phyloP scores from a whole-genome alignment of 2,329 filamentous ascomycete species.

The Alternaria tenuissima region DNA sequence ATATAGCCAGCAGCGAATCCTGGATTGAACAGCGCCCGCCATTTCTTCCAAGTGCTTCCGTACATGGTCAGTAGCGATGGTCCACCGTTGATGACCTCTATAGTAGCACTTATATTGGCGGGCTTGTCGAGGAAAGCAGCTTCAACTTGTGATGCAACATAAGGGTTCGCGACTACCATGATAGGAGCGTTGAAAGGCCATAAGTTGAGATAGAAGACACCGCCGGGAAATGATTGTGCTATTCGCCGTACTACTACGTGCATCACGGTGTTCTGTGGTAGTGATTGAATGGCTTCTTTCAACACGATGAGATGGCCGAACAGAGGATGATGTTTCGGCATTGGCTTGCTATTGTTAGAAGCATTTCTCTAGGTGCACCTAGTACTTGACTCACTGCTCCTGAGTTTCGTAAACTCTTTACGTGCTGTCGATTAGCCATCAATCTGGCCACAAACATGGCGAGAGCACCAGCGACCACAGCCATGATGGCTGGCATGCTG shows the following conservation, averaged over 20 bases:
- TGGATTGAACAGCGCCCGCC: constrained; percentile 29
- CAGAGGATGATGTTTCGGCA: constrained; percentile 21
- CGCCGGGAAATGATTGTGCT: constrained; percentile 35
- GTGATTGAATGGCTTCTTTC: constrained; percentile 11
- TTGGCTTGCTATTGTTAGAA: constrained; percentile 18
- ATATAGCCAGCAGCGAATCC: constrained; percentile 54
- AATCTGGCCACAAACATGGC: constrained; percentile 7
- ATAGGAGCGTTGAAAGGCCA: constrained; percentile 26
- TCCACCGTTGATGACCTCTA: constrained; percentile 11
- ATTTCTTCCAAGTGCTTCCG: constrained; percentile 39
- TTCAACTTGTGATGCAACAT: constrained; percentile 19
- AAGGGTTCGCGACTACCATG: constrained; percentile 16
- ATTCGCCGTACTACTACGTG: constrained; percentile 16
- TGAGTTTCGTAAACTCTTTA: constrained; percentile 6
- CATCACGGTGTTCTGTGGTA: constrained; percentile 17
- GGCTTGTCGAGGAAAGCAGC: constrained; percentile 19
- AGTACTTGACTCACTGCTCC: constrained; percentile 8
- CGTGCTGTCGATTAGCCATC: constrained; percentile 10
- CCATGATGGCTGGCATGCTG: constrained; percentile 7
- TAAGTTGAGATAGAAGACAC: constrained; percentile 27
- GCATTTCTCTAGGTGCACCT: background rate
- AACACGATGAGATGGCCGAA: constrained; percentile 23
- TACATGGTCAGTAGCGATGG: constrained; percentile 23
- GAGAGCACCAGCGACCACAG: constrained; percentile 8
- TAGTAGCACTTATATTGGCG: constrained; percentile 29